A percentile compares a stretch with the other conserved stretches of the same genome.
Evolutionary conservation across 2,329 filamentous ascomycete species (phyloP).

Genomic region (Chaetomiaceae sp.): DNA sequence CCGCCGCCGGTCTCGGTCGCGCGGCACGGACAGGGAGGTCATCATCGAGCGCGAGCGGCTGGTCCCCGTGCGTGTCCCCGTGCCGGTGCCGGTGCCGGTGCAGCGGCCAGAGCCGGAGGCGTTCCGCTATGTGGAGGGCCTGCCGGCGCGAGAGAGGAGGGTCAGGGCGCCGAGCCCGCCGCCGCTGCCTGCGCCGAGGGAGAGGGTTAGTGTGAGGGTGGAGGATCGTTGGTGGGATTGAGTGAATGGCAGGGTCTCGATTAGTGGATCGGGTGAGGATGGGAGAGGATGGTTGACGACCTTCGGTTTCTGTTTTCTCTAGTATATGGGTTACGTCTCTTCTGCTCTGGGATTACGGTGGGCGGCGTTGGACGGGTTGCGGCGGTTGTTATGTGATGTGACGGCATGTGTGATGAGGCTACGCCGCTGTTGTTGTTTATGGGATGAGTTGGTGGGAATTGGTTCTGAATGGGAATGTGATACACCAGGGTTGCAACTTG

Average conservation of each 20-base stretch:
- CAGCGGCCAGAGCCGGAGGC: conserved; percentile 40
- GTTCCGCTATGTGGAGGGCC: conserved; percentile 48
- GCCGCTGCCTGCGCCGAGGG: conserved; percentile 4
- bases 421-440: not conserved
- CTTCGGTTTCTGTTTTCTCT: too few species aligned
- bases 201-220: conserved; percentile 12
- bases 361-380: too few species aligned
- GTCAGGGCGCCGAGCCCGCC: conserved; percentile 29
- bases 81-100: conserved; percentile 20
- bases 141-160: conserved; percentile 32
- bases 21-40: conserved; percentile 38
- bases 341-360: too few species aligned
- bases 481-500: too few species aligned
- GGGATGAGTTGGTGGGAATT: too few species aligned
- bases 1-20: conserved; percentile 5
- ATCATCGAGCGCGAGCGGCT: conserved; percentile 47
- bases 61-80: conserved; percentile 34
- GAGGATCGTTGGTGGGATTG: conserved; percentile 7
- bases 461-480: too few species aligned
- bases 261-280: not conserved
- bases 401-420: not conserved
- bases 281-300: too few species aligned
- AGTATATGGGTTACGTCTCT: too few species aligned
- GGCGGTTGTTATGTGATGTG: not conserved
- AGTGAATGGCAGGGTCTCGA: not conserved